Evolutionary conservation across 495 filamentous ascomycete genomes (phyloP), one percentile per base, ranked within the genome.

Genomic region (Podospora pseudoanserina): DNA sequence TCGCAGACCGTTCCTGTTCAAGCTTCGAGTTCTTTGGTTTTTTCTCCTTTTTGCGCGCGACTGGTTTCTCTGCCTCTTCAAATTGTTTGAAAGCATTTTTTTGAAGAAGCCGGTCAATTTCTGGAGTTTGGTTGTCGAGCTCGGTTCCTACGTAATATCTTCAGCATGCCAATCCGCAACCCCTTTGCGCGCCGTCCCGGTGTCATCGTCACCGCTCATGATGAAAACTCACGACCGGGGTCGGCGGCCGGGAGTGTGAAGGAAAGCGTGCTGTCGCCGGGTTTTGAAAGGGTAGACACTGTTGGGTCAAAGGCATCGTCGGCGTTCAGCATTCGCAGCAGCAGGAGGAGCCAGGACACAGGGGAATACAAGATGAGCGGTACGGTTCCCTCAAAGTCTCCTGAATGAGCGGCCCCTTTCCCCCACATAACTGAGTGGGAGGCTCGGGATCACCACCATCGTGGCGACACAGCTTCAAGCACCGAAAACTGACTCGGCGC

Each of bases 351-450:
- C 65, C 78, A 79, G 70, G 88, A 91, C 66, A 88, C 85, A 19
- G 86, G 85, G 63, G 91, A 93, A 75, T 94, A 92, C 78, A 92
- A 94, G 82, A 83, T 94, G 81, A 92, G 91, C 77, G 90, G 91
- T 93, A 87, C 74, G 87, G 49, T 61, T 34, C 39, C 39, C 39
- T 49, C 39, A 0, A 11, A 32, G 30, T 32, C 30, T 7, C 39
- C 13, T 49, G 39, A 18, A 32, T 32, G 30, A 32, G 39, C 39
- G 39, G 39, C 13, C 5, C 5, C 5, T 3, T 3, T 13, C 9
- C 39, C 39, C 39, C 39, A 11, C 39, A 49, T 13, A 49, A 18
- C 39, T 11, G 39, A 49, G 39, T 13, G 39, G 39, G 13, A 49
- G 39, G 39, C 39, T 49, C 13, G 39, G 39, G 6, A 49, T 49